Evolutionary conservation across 306 rosid genomes (phyloP), one percentile per base, ranked within the genome.

Genomic region (Sesbania bispinosa): DNA sequence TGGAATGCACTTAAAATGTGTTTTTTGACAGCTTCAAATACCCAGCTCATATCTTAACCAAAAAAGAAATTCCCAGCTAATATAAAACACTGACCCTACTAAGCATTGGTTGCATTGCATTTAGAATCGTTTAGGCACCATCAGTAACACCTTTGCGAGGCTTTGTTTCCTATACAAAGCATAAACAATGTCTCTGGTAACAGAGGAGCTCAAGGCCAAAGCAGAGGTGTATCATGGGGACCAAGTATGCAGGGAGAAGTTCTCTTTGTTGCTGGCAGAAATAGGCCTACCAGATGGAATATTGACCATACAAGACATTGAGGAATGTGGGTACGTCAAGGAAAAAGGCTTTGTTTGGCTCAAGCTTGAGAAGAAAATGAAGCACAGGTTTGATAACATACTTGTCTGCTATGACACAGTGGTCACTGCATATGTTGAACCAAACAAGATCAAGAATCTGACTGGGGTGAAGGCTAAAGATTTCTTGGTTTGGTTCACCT

Each of bases 311-410:
- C 27, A 81, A 4, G 81, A 78, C 69, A 76, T 86, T 7, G 77
- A 75, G 14, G 88, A 86, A 57, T 84, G 81, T 14, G 87, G 90
- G 0, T 75, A 69, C 9, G 82, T 83, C 10, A 78, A 86, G 75
- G 90, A 86, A 2, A 60, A 65, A n/a, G 86, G 83, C 2, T 86
- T 83, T 21, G 88, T 83, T 10, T 83, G 86, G 86, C 84, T 83
- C 38, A 86, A 83, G 71, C 87, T 68, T 2, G 61, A 60, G 32
- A 62, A 78, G 74, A 74, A 79, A 53, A 83, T 26, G 66, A 79
- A 81, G 27, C 80, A 68, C 72, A 81, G 65, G 67, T 78, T 83
- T 42, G 74, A 83, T 24, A 83, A 80, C 39, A 20, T 83, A 48
- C 30, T 76, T 14, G 80, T 86, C 0, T 54, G 82, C 54, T 85